Percentiles rank a stretch among this genome's conserved stretches.
These are phyloP conservation scores for Cornus kousa DNA, from an alignment of 148 eudicot species.

Conservation along the genomic window DNA sequence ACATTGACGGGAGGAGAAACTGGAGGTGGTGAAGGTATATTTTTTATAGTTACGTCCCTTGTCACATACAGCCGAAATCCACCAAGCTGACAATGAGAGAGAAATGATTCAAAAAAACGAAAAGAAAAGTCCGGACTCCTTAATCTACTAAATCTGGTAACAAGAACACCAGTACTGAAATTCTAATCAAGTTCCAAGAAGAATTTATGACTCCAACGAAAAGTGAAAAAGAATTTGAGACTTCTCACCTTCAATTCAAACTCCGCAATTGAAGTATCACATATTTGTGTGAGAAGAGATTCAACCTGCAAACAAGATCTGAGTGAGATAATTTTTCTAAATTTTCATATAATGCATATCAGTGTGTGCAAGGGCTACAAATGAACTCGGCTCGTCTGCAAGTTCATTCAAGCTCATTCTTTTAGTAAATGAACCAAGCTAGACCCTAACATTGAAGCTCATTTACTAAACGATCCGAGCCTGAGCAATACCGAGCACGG, in stretches of 20 bases:
- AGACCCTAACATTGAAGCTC: too few species aligned
- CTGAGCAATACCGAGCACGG: too few species aligned
- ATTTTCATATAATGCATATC: neutral
- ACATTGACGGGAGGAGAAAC: constrained; percentile 42
- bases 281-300: constrained; percentile 61
- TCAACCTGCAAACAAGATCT: constrained; percentile 55
- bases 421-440: too few species aligned
- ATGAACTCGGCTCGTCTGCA: too few species aligned
- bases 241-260: constrained; percentile 79
- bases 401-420: too few species aligned
- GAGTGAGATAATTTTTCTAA: neutral
- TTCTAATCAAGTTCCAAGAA: constrained; percentile 1
- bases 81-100: constrained; percentile 48
- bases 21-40: constrained; percentile 34
- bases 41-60: constrained; percentile 49
- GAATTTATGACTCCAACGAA: neutral
- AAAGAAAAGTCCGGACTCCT: constrained; percentile 2
- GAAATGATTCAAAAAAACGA: neutral
- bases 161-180: neutral
- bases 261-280: constrained; percentile 82
- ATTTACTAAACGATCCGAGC: too few species aligned
- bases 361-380: neutral
- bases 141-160: neutral
- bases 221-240: neutral
- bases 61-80: constrained; percentile 76